Evolutionary conservation across 169 alveolate species (phyloP), one percentile per base, ranked within the genome.

Genomic region (Plasmodium vivax): DNA sequence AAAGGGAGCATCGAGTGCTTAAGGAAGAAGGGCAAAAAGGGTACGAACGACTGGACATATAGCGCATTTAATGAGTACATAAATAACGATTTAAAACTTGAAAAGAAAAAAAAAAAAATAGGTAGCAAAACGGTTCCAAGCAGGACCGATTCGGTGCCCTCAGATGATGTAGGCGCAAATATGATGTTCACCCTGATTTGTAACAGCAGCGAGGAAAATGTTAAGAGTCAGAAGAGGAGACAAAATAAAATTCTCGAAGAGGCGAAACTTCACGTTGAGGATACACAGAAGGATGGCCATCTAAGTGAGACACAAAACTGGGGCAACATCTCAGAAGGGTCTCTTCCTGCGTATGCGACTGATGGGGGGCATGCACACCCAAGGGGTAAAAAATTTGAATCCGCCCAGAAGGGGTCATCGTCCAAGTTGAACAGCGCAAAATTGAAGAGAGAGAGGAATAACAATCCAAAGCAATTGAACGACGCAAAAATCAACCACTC

Each of bases 11-110:
- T 56, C 32, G 75, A 88, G 36, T 23, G 79, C 43, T 81, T 79
- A 62, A 58, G 74, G 43, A 88, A 88, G 82, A 45, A 80, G 30
- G 36, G 54, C 36, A 75, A 75, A 51, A 75, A 36, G 27, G 85
- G 16, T 5, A 51, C 27, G 9, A 68, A 34, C 73, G 71, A 88
- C 1, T 10, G 71, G n/a, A 68, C 94, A 8, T 88, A 79, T 27
- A 41, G 43, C 51, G 72, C 85, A 23, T 36, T 88, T 23, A 80
- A 62, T 4, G 54, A 77, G 72, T 88, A 88, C 54, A 88, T 88
- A 34, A 36, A 80, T 51, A 43, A 79, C 56, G 94, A 88, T 30
- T 16, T 81, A 85, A 47, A 79, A 32, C 12, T 30, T 79, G 82
- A 43, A 68, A 80, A 79, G 43, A 56, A 62, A 2, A 77, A 62